Base-by-base conservation (phyloP, 305 asterid species). In the Fraxinus ornus region DNA sequence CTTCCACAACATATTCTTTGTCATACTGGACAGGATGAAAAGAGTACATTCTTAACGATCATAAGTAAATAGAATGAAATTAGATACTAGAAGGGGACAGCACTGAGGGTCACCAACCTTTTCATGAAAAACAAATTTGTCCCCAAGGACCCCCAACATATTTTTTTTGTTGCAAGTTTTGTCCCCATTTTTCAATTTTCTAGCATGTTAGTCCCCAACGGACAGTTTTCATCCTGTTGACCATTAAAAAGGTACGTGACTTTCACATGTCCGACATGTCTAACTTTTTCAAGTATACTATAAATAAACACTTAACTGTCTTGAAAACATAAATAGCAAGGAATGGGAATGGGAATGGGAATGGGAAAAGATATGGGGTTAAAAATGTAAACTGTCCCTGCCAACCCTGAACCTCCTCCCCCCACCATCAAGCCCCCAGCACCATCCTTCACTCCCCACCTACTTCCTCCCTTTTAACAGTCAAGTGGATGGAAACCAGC, bases 1-100 rank as follows among this genome's bases (percentile, higher is more conserved):
- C 86, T 84, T 97, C 99, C 76, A 97, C 93, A 73, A 91, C 88
- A 86, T 80, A 93, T 78, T 92, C 98, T 88, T 93, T 90, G 82
- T 95, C 98, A 87, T 93, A 93, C 99, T 97, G 95, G 78, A 86
- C 66, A 84, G 80, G 71, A 84, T 33, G 49, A 80, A 70, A 80
- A 79, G 79, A 80, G 22, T 80, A 52, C 57, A 28, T 37, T 78
- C 26, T 70, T 81, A 84, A n/a, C 64, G 37, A 62, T 24, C 75
- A 78, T 64, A 84, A 70, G 70, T 19, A 70, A 86, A 86, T 75
- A 74, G 78, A 30, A 77, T 79, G 60, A 60, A 60, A 0, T 41
- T 39, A 60, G 75, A 24, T 39, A 57, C 24, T 21, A 21, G 30
- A 60, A 21, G 30, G 70, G 70, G 5, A 28, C 52, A 28, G 9